Conservation (phyloP, 805 yeast species). For the Babjeviella inositovora region DNA sequence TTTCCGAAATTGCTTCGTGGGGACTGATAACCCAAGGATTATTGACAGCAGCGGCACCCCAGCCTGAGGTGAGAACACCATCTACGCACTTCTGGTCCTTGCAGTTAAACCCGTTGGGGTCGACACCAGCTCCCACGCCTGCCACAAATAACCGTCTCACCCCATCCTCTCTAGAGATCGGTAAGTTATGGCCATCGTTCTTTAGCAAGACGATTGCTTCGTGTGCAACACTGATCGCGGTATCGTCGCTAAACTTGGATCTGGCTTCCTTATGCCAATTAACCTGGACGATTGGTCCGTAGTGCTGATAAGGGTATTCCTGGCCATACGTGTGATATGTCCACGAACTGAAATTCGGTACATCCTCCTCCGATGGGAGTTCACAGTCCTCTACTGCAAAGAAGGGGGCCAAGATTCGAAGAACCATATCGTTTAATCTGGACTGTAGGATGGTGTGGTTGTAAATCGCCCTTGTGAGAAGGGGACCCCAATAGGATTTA, state of each 20-base stretch:
- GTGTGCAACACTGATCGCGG: conserved; percentile 34
- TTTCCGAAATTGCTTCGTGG: conserved; percentile 30
- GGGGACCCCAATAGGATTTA: conserved; percentile 40
- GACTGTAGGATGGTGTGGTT: conserved; percentile 36
- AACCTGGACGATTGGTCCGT: conserved; percentile 33
- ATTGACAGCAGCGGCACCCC: conserved; percentile 50
- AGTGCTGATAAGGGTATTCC: conserved; percentile 32
- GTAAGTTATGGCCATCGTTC: conserved; percentile 32
- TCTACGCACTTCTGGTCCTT: conserved; percentile 33
- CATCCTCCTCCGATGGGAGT: conserved; percentile 20
- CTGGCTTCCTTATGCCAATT: conserved; percentile 42
- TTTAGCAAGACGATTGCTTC: conserved; percentile 43
- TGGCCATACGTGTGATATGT: conserved; percentile 38
- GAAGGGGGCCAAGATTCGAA: conserved; percentile 40
- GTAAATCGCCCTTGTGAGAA: conserved; percentile 34
- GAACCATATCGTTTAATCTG: conserved; percentile 46
- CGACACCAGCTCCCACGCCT: conserved; percentile 35
- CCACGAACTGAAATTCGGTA: conserved; percentile 44
- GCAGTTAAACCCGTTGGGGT: conserved; percentile 33
- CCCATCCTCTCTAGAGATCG: conserved; percentile 26
- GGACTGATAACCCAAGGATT: conserved; percentile 45
- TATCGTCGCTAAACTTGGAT: conserved; percentile 24
- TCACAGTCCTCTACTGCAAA: conserved; percentile 21
- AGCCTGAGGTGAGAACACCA: conserved; percentile 41
- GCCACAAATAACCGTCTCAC: conserved; percentile 24